Evolutionary conservation across 805 yeast genomes (phyloP).

Genomic region (Candida nonsorbophila): DNA sequence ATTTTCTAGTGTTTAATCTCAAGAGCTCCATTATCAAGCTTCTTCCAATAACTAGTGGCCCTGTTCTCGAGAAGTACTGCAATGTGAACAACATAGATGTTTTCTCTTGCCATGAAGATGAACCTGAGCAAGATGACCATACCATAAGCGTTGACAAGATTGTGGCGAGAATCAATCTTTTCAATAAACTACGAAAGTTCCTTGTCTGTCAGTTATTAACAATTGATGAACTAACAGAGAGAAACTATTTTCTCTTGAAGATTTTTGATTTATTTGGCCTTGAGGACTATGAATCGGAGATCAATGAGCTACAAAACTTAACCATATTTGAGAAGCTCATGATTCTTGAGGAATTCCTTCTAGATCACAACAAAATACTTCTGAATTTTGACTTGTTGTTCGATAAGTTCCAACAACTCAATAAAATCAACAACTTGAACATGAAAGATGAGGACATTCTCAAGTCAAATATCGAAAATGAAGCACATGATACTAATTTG

Average conservation of each 20-base stretch:
- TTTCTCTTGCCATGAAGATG: conserved; percentile 7
- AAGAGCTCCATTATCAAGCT: conserved; percentile 21
- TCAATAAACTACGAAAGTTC: conserved; percentile 32
- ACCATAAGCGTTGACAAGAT: no score
- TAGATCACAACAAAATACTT: conserved; percentile 17
- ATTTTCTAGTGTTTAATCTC: conserved; percentile 22
- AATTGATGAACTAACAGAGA: conserved; percentile 21
- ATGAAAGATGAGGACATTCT: conserved; percentile 4
- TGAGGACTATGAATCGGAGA: conserved; percentile 3
- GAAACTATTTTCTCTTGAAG: conserved; percentile 27
- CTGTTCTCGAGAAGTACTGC: conserved; percentile 34
- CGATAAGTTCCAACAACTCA: conserved; percentile 19
- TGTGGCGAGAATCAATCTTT: conserved; percentile 13
- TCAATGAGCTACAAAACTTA: conserved; percentile 4
- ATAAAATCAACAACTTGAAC: conserved; percentile 2
- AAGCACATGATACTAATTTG: conserved; percentile 12
- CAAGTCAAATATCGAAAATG: neutral
- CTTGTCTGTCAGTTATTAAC: conserved; percentile 35
- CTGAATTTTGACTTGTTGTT: conserved; percentile 17
- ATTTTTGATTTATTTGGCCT: conserved; percentile 16
- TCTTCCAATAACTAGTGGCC: conserved; percentile 31
- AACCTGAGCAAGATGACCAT: conserved; percentile 7
- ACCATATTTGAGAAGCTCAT: conserved; percentile 12
- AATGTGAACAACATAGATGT: conserved; percentile 29
- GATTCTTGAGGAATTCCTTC: conserved; percentile 14